Conservation (phyloP, 257 asterid genomes). For the Voacanga thouarsii region DNA sequence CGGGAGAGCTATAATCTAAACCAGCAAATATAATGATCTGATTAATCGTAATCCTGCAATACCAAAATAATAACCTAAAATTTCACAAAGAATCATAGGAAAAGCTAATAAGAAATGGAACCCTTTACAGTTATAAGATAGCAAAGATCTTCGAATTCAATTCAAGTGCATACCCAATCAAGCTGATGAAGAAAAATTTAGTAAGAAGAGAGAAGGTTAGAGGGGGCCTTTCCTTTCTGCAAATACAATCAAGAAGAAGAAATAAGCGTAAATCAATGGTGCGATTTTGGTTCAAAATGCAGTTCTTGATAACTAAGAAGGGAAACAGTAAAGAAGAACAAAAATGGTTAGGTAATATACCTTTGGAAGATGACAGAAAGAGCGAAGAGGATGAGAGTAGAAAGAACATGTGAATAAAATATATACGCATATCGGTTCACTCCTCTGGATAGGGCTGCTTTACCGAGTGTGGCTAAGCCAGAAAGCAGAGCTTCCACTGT, state of each 20-base stretch:
- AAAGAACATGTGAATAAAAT: constrained; percentile 30
- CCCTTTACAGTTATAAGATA: too few species aligned
- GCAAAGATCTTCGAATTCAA: too few species aligned
- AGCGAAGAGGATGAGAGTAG: constrained; percentile 23
- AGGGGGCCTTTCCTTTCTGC: constrained; percentile 34
- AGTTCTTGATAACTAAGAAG: too few species aligned
- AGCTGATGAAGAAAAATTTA: constrained; percentile 29
- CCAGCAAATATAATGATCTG: too few species aligned
- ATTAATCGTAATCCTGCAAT: too few species aligned
- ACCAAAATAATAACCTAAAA: neutral
- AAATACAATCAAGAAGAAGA: neutral
- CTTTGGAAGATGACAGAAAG: neutral
- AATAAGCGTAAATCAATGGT: neutral
- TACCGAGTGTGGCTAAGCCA: too few species aligned
- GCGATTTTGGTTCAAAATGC: neutral
- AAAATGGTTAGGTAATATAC: neutral
- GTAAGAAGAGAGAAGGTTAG: constrained; percentile 11
- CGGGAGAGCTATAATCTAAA: too few species aligned
- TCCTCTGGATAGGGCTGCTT: constrained; percentile 16
- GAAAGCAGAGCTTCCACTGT: too few species aligned
- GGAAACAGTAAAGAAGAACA: too few species aligned
- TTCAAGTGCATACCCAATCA: neutral
- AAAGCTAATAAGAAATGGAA: too few species aligned
- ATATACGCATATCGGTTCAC: constrained; percentile 30
- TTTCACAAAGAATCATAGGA: too few species aligned